phyloP scores from a whole-genome alignment of 208 protist genomes.

The Strigomonas galati region DNA sequence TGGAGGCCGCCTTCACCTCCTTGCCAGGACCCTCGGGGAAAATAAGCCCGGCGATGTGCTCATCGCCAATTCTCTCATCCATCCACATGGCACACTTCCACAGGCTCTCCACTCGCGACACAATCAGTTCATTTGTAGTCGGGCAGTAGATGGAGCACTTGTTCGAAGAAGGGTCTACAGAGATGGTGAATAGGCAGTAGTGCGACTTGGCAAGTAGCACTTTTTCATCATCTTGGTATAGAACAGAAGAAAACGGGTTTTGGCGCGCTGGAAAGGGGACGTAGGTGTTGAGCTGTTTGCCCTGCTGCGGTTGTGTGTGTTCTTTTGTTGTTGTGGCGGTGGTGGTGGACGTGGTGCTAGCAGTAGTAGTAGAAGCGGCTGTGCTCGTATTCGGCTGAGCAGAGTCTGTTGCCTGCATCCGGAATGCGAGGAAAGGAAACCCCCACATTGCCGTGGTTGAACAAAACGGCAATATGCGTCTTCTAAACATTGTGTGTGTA shows the following conservation, averaged over 20 bases:
- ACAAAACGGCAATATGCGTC: background rate
- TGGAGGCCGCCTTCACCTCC: constrained; percentile 38
- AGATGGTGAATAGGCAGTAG: constrained; percentile 81
- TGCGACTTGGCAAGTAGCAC: constrained; percentile 71
- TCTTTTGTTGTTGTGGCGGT: no score
- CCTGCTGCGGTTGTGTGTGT: no score
- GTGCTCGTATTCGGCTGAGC: no score
- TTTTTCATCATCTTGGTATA: constrained; percentile 41
- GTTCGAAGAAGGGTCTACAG: constrained; percentile 30
- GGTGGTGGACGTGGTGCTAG: no score
- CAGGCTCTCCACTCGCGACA: constrained; percentile 39
- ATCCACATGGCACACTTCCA: constrained; percentile 86
- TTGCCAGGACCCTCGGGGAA: constrained; percentile 58
- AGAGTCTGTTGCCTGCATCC: no score
- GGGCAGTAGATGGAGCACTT: constrained; percentile 71
- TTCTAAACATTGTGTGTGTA: constrained; percentile 4
- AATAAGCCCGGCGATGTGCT: constrained; percentile 81
- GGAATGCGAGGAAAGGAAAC: no score
- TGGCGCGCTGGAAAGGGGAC: constrained; percentile 44
- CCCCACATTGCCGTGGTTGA: no score
- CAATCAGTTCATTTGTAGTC: constrained; percentile 72
- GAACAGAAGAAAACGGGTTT: constrained; percentile 37
- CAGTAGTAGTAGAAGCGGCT: no score
- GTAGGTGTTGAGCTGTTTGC: no score
- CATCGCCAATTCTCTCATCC: constrained; percentile 73